phyloP scores from a whole-genome alignment of 208 protist genomes.

The Crithidia bombi region DNA sequence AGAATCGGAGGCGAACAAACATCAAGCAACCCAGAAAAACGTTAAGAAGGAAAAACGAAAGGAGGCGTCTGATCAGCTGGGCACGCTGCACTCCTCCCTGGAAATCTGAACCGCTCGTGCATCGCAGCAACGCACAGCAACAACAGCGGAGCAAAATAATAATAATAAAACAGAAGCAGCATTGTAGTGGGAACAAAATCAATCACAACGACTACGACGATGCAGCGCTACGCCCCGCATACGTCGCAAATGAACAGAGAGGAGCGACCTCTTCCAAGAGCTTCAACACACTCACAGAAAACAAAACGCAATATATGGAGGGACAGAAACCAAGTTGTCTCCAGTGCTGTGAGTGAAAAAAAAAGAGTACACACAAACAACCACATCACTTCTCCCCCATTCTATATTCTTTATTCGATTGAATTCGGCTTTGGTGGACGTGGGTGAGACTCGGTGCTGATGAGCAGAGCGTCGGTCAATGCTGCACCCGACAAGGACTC shows the following conservation, averaged over 20 bases:
- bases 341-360: no score
- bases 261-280: not conserved
- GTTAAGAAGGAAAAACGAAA: no score
- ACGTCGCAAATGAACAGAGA: not conserved
- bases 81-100: no score
- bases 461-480: slow-evolving; percentile 11
- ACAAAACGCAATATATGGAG: not conserved
- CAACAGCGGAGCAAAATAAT: not conserved
- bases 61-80: no score
- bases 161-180: slow-evolving; percentile 10
- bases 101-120: no score
- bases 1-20: no score
- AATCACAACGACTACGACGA: no score
- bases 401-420: not conserved
- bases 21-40: no score
- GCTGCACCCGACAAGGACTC: slow-evolving; percentile 4
- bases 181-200: not conserved
- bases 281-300: not conserved
- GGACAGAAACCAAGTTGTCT: no score
- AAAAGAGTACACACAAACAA: not conserved
- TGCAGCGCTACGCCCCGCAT: no score
- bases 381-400: not conserved
- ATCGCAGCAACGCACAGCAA: not conserved
- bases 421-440: not conserved
- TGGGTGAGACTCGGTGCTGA: not conserved